phyloP scores from a whole-genome alignment of 352 stramenopile genomes.

The Phytophthora meadii region DNA sequence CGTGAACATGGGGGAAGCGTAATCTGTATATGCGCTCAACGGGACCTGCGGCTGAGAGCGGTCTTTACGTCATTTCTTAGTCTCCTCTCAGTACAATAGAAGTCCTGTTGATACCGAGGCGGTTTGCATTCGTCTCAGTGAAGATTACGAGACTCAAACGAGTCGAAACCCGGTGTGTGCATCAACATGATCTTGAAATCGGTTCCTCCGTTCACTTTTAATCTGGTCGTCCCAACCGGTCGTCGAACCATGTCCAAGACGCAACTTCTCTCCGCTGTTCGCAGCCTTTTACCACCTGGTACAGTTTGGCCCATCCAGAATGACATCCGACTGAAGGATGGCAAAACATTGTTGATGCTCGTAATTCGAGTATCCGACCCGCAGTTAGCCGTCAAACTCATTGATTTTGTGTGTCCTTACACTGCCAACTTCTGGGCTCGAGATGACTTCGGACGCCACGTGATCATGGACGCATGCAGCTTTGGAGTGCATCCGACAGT shows the following conservation, averaged over 20 bases:
- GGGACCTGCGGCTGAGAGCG: no score
- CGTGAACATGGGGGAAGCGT: no score
- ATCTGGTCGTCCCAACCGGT: neutral
- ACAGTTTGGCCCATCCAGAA: constrained; percentile 3
- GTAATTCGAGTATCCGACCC: constrained; percentile 4
- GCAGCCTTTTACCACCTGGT: constrained; percentile 1
- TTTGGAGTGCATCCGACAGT: constrained; percentile 15
- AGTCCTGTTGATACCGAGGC: no score
- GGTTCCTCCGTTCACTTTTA: neutral
- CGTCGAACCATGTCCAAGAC: constrained; percentile 7
- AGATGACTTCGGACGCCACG: constrained; percentile 8
- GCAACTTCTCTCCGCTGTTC: constrained; percentile 4
- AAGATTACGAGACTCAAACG: neutral
- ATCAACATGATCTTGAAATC: constrained; percentile 8
- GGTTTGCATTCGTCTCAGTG: neutral
- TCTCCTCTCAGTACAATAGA: no score
- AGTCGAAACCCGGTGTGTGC: neutral
- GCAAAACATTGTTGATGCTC: constrained; percentile 22
- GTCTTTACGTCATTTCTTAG: no score
- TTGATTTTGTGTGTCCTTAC: constrained; percentile 14
- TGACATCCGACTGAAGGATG: constrained; percentile 9
- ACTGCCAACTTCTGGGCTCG: constrained; percentile 12
- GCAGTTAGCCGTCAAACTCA: constrained; percentile 17
- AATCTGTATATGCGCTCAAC: no score
- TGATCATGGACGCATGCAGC: constrained; percentile 20